Evolutionary conservation across 2,329 filamentous ascomycete genomes (phyloP).

Genomic region (Venturia carpophila): DNA sequence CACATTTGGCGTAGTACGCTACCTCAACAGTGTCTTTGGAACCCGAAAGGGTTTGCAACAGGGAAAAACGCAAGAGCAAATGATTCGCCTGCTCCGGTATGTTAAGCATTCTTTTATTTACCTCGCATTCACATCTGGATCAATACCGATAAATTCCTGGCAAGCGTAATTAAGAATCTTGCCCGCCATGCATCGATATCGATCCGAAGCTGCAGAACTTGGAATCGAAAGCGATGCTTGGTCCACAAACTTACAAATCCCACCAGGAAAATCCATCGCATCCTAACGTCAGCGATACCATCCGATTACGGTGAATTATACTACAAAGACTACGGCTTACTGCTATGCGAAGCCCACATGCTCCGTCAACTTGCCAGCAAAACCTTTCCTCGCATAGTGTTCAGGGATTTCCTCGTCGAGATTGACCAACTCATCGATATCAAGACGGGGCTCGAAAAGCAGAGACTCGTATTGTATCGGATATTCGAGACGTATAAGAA

Average conservation of each 20-base stretch:
- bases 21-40: conserved; percentile 61
- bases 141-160: background rate
- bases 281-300: conserved; percentile 43
- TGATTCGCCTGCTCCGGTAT: conserved; percentile 66
- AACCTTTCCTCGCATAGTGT: conserved; percentile 65
- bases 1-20: conserved; percentile 64
- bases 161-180: background rate
- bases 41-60: conserved; percentile 60
- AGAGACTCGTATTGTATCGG: conserved; percentile 70
- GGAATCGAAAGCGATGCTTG: background rate
- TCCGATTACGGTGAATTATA: conserved; percentile 67
- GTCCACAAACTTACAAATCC: conserved; percentile 6
- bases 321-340: conserved; percentile 85
- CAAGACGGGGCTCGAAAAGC: conserved; percentile 64
- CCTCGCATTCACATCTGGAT: background rate
- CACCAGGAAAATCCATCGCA: conserved; percentile 67
- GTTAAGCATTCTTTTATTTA: conserved; percentile 17
- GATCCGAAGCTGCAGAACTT: background rate
- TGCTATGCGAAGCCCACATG: conserved; percentile 84
- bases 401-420: conserved; percentile 82
- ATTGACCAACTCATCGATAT: conserved; percentile 78
- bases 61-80: conserved; percentile 58
- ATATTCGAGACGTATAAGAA: conserved; percentile 85
- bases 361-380: conserved; percentile 60
- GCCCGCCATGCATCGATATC: background rate